Base-by-base conservation (phyloP, 371 early-diverging fungal genomes). In the Catenaria anguillulae region DNA sequence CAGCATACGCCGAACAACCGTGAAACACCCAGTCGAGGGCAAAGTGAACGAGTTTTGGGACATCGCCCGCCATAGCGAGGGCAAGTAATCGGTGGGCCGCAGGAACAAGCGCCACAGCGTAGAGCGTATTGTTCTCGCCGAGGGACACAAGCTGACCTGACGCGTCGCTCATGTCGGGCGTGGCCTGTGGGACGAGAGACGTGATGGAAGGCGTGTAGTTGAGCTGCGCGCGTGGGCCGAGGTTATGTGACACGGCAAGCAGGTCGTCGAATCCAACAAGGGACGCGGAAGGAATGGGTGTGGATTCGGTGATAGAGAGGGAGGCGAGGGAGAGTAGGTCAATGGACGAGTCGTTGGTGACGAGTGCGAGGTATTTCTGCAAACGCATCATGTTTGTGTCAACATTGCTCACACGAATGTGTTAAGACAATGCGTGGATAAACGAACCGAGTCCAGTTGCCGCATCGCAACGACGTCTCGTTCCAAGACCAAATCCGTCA, bases 181-280 rank as follows among this genome's bases (percentile, higher is more conserved):
- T n/a, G n/a, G n/a, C n/a, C n/a, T n/a, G n/a, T n/a, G n/a, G n/a
- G n/a, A n/a, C n/a, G n/a, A n/a, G n/a, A n/a, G n/a, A n/a, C n/a
- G n/a, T n/a, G 17, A 58, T 15, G 13, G 59, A 17, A 4, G 24
- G 43, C 36, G 29, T 17, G 43, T 58, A 58, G 43, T 37, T 58
- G 37, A 58, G 24, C 29, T 40, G 42, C 24, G 29, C 40, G 26
- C 43, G 37, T n/a, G 31, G 29, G 37, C 26, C 26, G 24, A 58
- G 40, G 43, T 58, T 58, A 2, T 58, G 59, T 2, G 59, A 33
- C n/a, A 58, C 59, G 40, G 24, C 40, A 26, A 43, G 43, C 24
- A 6, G 26, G 43, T 58, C 59, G 29, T 58, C 59, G 5, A 8
- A 29, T 8, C 59, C 59, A n/a, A 42, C 43, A 3, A 58, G 12